phyloP scores from a whole-genome alignment of 1,284 basidiomycete species.

The Fomitopsis palustris region DNA sequence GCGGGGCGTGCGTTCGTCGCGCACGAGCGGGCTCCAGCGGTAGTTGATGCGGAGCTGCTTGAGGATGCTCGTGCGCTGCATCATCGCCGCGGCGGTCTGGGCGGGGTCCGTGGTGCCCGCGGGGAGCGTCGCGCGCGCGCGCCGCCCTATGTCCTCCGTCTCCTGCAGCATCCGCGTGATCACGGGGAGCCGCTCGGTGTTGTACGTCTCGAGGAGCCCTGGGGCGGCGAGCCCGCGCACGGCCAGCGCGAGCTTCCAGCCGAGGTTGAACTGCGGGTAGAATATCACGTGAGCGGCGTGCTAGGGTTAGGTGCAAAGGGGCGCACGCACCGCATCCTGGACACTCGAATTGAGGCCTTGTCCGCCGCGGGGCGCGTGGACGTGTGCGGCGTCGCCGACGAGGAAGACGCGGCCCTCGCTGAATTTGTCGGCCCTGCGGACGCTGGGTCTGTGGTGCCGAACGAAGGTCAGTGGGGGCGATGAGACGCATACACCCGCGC shows the following conservation, averaged over 20 bases:
- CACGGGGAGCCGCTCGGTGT: constrained; percentile 1
- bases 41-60: constrained; percentile 44
- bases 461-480: not conserved
- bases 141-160: not conserved
- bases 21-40: constrained; percentile 40
- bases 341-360: constrained; percentile 1
- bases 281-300: not conserved
- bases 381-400: constrained; percentile 8
- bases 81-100: no score
- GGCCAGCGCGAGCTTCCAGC: constrained; percentile 10
- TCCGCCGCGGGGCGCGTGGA: constrained; percentile 4
- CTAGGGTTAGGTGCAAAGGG: no score
- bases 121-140: no score
- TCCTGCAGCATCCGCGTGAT: constrained; percentile 2
- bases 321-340: not conserved
- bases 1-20: constrained; percentile 32
- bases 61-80: constrained; percentile 12
- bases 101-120: no score
- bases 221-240: constrained; percentile 3
- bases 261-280: constrained; percentile 5
- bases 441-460: constrained; percentile 31
- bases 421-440: constrained; percentile 12
- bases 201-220: constrained; percentile 7
- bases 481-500: not conserved
- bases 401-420: constrained; percentile 3